Evolutionary conservation across 306 rosid species (phyloP).

Genomic region (Quercus bicolor): DNA sequence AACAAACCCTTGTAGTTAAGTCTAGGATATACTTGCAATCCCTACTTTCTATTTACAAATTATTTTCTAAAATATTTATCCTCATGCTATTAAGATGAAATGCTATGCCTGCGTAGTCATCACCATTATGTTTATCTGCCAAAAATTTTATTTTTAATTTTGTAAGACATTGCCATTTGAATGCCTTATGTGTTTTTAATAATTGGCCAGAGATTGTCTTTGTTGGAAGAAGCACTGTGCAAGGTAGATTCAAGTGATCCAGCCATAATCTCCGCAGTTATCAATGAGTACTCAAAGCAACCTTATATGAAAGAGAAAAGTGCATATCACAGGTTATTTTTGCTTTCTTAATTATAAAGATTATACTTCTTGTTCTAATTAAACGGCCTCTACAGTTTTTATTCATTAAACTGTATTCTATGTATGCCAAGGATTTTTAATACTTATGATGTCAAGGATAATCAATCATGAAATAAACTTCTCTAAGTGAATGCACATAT

Average conservation of each 20-base stretch:
- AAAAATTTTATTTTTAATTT: background rate
- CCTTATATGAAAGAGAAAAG: conserved; percentile 57
- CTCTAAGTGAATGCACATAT: too few relatives aligned
- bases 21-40: too few relatives aligned
- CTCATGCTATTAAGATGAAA: too few relatives aligned
- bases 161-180: conserved; percentile 1
- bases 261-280: conserved; percentile 46
- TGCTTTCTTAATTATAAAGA: background rate
- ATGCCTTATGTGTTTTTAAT: conserved; percentile 15
- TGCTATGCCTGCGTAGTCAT: too few relatives aligned
- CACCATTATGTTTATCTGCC: background rate
- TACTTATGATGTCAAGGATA: background rate
- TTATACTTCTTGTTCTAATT: background rate
- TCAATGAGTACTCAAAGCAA: conserved; percentile 51
- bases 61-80: too few relatives aligned
- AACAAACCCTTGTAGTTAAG: too few relatives aligned
- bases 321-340: conserved; percentile 55
- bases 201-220: conserved; percentile 48
- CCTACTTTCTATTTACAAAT: too few relatives aligned
- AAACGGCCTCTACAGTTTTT: background rate
- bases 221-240: conserved; percentile 68
- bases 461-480: too few relatives aligned
- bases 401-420: background rate
- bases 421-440: background rate
- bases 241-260: conserved; percentile 54